Evolutionary conservation across 2,329 filamentous ascomycete species (phyloP).

Genomic region (Neonectria neomacrospora): DNA sequence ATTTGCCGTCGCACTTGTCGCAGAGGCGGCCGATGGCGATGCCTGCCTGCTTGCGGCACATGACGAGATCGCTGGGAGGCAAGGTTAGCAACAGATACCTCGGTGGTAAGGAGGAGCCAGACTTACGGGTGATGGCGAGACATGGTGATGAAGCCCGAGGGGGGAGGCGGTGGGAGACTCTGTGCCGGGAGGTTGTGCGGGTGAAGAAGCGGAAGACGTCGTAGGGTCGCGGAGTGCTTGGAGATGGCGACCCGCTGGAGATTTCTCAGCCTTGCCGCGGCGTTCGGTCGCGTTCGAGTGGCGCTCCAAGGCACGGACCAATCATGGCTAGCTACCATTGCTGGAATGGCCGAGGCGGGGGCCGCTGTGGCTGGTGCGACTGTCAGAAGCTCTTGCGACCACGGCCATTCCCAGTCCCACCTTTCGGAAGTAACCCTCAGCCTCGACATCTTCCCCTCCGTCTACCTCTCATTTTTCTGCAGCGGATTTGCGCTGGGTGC

Average conservation of each 20-base stretch:
- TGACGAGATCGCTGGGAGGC: slow-evolving; percentile 83
- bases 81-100: slow-evolving; percentile 42
- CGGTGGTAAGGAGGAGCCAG: not conserved
- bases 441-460: slow-evolving; percentile 39
- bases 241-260: slow-evolving; percentile 36
- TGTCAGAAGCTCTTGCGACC: slow-evolving; percentile 20
- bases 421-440: slow-evolving; percentile 37
- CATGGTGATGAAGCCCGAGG: slow-evolving; percentile 64
- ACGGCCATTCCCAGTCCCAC: slow-evolving; percentile 35
- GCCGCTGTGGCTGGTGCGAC: slow-evolving; percentile 30
- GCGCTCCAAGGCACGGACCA: slow-evolving; percentile 31
- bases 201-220: slow-evolving; percentile 23
- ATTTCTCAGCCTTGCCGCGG: slow-evolving; percentile 60
- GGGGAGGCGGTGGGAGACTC: slow-evolving; percentile 6
- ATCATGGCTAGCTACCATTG: slow-evolving; percentile 32
- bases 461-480: not conserved
- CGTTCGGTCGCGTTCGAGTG: slow-evolving; percentile 40
- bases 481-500: not conserved
- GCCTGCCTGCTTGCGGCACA: slow-evolving; percentile 98
- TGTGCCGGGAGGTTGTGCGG: slow-evolving; percentile 13
- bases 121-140: slow-evolving; percentile 93
- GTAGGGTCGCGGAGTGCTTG: slow-evolving; percentile 25
- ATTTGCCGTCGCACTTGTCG: slow-evolving; percentile 99
- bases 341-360: slow-evolving; percentile 17
- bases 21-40: slow-evolving; percentile 98